Base-by-base conservation (phyloP, 306 rosid species). In the Cyclanthera cordifolia region DNA sequence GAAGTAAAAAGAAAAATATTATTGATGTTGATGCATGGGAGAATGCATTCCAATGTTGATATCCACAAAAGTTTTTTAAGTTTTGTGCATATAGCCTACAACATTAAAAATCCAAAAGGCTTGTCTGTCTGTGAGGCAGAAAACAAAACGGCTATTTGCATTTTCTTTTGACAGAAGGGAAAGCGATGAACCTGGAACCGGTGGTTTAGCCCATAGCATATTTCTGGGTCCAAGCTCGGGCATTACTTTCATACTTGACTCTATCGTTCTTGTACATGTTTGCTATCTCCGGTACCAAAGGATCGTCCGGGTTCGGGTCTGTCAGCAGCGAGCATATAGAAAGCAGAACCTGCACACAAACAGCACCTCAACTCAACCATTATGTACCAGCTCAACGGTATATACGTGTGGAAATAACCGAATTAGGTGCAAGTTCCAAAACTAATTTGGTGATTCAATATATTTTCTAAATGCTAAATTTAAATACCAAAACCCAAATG, bases 241-340 rank as follows among this genome's bases (percentile, higher is more conserved):
- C 72, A 0, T 5, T 67, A 19, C 10, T 25, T 30, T 67, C 72
- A 1, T 67, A 67, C 57, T 67, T 67, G 58, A 27, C 45, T 50
- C 72, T 8, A 41, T 67, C 72, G 1, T 25, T 48, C 19, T 67
- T 67, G 72, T 67, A 67, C 43, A 8, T 48, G 25, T 67, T 56
- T 25, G 72, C 72, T 25, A 67, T 67, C 45, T 67, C 57, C 0
- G 72, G 72, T 16, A 67, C 72, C 72, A 67, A n/a, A 0, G 72
- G 72, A 50, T 67, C 72, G 0, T 67, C 72, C 2, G 72, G 72
- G 55, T 67, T 67, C 2, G 72, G 72, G 72, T 67, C 72, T 2
- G 72, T 67, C 0, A 67, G 72, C 46, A 67, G 58, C 5, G 72
- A 67, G 72, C 57, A 67, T 49, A 67, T 49, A 8, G 72, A 67